phyloP scores from a whole-genome alignment of 2,329 filamentous ascomycete genomes.

The Claviceps pusilla region DNA sequence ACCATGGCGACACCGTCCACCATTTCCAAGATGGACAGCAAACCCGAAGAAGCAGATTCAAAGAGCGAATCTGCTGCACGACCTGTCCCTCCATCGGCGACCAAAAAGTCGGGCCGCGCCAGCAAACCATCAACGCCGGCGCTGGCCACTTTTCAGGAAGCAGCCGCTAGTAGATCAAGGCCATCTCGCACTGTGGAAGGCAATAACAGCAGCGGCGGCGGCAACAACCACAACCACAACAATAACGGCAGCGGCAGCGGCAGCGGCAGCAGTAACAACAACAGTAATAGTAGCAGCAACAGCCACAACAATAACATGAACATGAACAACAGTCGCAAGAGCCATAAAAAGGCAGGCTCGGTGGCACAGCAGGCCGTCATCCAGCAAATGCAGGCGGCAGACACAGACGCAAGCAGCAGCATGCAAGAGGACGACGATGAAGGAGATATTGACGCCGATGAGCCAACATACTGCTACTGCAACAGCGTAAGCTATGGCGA shows the following conservation, averaged over 20 bases:
- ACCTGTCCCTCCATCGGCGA: slow-evolving; percentile 30
- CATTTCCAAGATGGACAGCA: slow-evolving; percentile 29
- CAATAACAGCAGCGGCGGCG: slow-evolving; percentile 18
- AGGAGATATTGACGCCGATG: slow-evolving; percentile 53
- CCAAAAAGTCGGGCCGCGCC: slow-evolving; percentile 50
- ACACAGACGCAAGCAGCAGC: slow-evolving; percentile 29
- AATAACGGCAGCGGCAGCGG: slow-evolving; percentile 7
- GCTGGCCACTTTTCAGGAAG: slow-evolving; percentile 43
- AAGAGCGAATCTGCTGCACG: slow-evolving; percentile 26
- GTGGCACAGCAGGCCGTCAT: slow-evolving; percentile 22
- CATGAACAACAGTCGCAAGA: slow-evolving; percentile 29
- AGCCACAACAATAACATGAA: neutral
- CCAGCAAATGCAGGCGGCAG: slow-evolving; percentile 15
- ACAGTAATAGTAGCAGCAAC: neutral
- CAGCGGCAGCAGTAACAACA: neutral
- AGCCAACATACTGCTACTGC: slow-evolving; percentile 67
- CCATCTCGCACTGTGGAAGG: slow-evolving; percentile 31
- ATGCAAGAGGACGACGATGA: slow-evolving; percentile 24
- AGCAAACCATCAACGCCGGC: slow-evolving; percentile 54
- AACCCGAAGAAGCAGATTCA: slow-evolving; percentile 20
- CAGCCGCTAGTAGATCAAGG: slow-evolving; percentile 29
- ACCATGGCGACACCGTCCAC: slow-evolving; percentile 3
- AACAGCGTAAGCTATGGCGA: slow-evolving; percentile 68
- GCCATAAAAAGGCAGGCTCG: slow-evolving; percentile 41
- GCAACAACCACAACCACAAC: slow-evolving; percentile 37